These are phyloP conservation scores for Melocanna baccifera DNA, from an alignment of 176 grass and related monocot species.

Conservation along the genomic window DNA sequence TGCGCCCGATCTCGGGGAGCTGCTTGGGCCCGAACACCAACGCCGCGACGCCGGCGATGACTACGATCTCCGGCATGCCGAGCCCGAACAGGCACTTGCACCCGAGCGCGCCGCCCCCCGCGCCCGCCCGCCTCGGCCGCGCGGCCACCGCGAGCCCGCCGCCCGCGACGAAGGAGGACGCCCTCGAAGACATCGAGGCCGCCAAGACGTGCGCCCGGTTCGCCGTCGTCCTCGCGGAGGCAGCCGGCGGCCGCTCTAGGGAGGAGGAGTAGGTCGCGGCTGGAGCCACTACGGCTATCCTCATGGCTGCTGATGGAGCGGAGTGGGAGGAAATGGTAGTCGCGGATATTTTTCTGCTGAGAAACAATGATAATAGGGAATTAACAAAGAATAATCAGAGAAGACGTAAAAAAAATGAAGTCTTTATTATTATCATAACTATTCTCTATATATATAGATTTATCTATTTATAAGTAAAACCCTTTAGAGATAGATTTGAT, in stretches of 20 bases:
- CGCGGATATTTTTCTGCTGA: conserved; percentile 39
- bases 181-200: conserved; percentile 29
- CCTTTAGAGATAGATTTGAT: too few relatives aligned
- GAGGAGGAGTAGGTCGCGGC: conserved; percentile 37
- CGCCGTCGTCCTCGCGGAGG: neutral
- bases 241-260: neutral
- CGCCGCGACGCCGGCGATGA: conserved; percentile 89
- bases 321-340: neutral
- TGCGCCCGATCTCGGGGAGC: conserved; percentile 83
- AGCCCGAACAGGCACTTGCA: conserved; percentile 83
- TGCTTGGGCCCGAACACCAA: conserved; percentile 85
- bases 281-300: conserved; percentile 28
- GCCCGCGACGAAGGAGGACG: conserved; percentile 32
- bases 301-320: conserved; percentile 15
- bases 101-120: conserved; percentile 49
- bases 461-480: too few relatives aligned
- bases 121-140: conserved; percentile 28
- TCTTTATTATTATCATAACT: too few relatives aligned
- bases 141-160: conserved; percentile 21
- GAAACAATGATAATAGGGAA: too few relatives aligned
- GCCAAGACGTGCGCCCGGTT: conserved; percentile 16
- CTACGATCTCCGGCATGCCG: conserved; percentile 77
- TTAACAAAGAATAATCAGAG: too few relatives aligned
- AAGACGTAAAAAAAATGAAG: too few relatives aligned
- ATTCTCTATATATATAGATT: too few relatives aligned